These are phyloP conservation scores for Trypethelium eluteriae DNA, from an alignment of 495 filamentous ascomycete species.

Conservation along the genomic window DNA sequence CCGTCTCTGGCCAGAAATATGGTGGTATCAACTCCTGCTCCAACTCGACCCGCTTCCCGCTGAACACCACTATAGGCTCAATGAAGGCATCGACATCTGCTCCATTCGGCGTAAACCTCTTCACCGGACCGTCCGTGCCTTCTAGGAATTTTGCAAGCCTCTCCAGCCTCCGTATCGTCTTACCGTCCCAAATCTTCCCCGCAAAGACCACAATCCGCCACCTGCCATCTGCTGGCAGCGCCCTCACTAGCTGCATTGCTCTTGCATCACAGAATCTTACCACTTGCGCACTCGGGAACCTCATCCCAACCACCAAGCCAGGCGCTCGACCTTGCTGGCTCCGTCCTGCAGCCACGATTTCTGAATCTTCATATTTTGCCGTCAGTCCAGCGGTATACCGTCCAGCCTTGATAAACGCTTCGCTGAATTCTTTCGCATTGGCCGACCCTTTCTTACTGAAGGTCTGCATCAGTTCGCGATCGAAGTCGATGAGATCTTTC, in stretches of 20 bases:
- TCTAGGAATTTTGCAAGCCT: conserved; percentile 33
- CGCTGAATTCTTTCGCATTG: neutral
- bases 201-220: conserved; percentile 58
- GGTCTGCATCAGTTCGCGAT: conserved; percentile 5
- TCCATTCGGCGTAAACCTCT: conserved; percentile 40
- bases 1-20: conserved; percentile 52
- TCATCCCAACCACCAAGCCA: conserved; percentile 1
- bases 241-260: conserved; percentile 46
- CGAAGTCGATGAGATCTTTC: conserved; percentile 59
- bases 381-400: conserved; percentile 13
- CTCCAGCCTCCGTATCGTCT: conserved; percentile 23
- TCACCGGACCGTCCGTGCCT: conserved; percentile 35
- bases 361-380: conserved; percentile 15
- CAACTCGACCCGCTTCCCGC: conserved; percentile 45
- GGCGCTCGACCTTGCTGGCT: conserved; percentile 7
- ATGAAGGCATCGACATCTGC: conserved; percentile 52
- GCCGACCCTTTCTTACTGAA: neutral
- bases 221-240: conserved; percentile 45
- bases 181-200: conserved; percentile 40
- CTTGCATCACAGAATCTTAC: conserved; percentile 52
- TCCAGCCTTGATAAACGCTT: conserved; percentile 8
- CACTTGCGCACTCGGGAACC: conserved; percentile 49
- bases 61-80: conserved; percentile 51
- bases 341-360: neutral
- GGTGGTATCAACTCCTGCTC: conserved; percentile 53